Base-by-base conservation (phyloP, 352 stramenopile species). In the Globisporangium recalcitrans region DNA sequence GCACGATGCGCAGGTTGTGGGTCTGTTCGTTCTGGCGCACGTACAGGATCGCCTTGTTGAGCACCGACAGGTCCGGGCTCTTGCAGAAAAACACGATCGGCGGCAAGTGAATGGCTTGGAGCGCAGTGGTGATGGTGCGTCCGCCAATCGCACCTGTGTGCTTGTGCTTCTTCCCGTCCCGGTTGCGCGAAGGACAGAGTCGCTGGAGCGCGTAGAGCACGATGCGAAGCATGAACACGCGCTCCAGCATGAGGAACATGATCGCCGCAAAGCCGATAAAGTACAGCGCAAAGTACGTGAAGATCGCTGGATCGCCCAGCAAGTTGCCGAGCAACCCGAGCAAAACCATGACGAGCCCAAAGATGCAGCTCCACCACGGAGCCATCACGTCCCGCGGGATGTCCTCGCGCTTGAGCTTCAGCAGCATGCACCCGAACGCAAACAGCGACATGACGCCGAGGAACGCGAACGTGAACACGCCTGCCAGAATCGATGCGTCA, bases 31-130 rank as follows among this genome's bases (percentile, higher is more conserved):
- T 98, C 52, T 88, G 79, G 26, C 85, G 84, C 46, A 98, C 91
- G 65, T 98, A 98, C 3, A 98, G 70, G 56, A 98, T 91, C 2
- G 91, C 91, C 67, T 98, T 98, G 74, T 98, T 98, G 38, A 98
- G 70, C 38, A 97, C 61, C 36, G 90, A 77, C 4, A 97, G 67
- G 63, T 97, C 77, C 3, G 88, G 81, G 3, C 74, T 63, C 74
- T 98, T 98, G 71, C 80, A 76, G 65, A 97, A 98, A 69, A 97
- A 98, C 0, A 98, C 71, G 55, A 97, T 95, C 1, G 90, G 88
- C 26, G 85, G 76, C 13, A 88, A 60, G 63, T 96, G 78, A 69
- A 93, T 89, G 51, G 69, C 69, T 63, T 85, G 68, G 8, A 92
- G 65, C 47, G 75, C 77, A 8, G 70, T 65, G 4, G 77, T 75